Evolutionary conservation across 768 basidiomycete species (phyloP).

Genomic region (Mycena belliarum): DNA sequence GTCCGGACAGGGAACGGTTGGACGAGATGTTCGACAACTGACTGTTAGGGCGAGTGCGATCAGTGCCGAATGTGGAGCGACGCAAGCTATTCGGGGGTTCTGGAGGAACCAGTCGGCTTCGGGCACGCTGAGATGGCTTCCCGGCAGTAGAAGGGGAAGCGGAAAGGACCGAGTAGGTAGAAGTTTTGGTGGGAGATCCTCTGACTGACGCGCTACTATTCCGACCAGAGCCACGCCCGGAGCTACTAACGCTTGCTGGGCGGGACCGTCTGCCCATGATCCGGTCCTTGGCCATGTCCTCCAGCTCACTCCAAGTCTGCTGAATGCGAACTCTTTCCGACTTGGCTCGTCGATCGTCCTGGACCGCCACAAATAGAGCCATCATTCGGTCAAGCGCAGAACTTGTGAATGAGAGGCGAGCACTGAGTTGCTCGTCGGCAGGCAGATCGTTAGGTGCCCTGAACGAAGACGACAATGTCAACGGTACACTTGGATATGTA

Average conservation of each 20-base stretch:
- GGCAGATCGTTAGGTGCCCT: slow-evolving; percentile 39
- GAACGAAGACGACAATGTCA: slow-evolving; percentile 53
- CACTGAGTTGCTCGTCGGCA: slow-evolving; percentile 68
- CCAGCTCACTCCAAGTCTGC: slow-evolving; percentile 80
- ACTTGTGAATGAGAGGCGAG: slow-evolving; percentile 66
- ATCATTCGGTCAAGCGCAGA: slow-evolving; percentile 49
- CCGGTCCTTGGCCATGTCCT: slow-evolving; percentile 77
- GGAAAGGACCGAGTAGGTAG: slow-evolving; percentile 43
- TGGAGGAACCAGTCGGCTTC: slow-evolving; percentile 49
- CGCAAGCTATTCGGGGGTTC: slow-evolving; percentile 23
- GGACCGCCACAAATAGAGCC: slow-evolving; percentile 40
- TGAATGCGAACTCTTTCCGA: slow-evolving; percentile 65
- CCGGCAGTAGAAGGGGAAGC: slow-evolving; percentile 23
- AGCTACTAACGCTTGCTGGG: slow-evolving; percentile 64
- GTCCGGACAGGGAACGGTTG: slow-evolving; percentile 71
- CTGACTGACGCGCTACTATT: slow-evolving; percentile 52
- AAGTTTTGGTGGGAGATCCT: slow-evolving; percentile 31
- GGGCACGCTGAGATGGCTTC: slow-evolving; percentile 30
- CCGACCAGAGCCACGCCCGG: slow-evolving; percentile 57
- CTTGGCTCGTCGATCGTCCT: slow-evolving; percentile 60
- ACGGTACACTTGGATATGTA: slow-evolving; percentile 69
- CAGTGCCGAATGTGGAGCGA: slow-evolving; percentile 40
- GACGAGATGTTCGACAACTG: slow-evolving; percentile 56
- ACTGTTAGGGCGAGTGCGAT: slow-evolving; percentile 56
- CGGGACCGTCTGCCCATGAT: slow-evolving; percentile 63